Conservation (phyloP, 2,329 filamentous ascomycete genomes). For the Meredithiella fracta region DNA sequence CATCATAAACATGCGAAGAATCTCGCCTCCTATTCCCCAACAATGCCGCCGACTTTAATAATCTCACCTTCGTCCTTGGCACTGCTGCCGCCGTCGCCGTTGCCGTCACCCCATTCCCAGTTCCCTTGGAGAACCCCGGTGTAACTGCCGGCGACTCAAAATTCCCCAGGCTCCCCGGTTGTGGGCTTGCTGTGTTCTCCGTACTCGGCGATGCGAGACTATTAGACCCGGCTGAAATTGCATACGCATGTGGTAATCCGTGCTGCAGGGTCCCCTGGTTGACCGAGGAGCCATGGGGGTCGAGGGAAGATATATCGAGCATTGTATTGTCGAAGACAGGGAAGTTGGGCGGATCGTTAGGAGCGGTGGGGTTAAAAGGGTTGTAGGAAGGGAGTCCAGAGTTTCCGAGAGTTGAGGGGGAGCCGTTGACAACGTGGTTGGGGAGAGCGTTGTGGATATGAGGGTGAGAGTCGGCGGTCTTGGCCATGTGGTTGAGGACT, state of each 20-base stretch:
- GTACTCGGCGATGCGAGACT: slow-evolving; percentile 49
- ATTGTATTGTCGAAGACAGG: slow-evolving; percentile 31
- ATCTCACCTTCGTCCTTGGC: slow-evolving; percentile 28
- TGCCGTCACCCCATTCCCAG: slow-evolving; percentile 8
- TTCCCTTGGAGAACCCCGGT: slow-evolving; percentile 20
- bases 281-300: slow-evolving; percentile 32
- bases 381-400: neutral
- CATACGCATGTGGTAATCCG: slow-evolving; percentile 47
- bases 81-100: slow-evolving; percentile 17
- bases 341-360: neutral
- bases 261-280: slow-evolving; percentile 43
- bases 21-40: slow-evolving; percentile 49
- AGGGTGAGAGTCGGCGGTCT: slow-evolving; percentile 15
- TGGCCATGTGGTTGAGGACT: slow-evolving; percentile 87
- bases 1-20: slow-evolving; percentile 74
- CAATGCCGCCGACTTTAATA: slow-evolving; percentile 20
- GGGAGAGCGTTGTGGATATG: slow-evolving; percentile 41
- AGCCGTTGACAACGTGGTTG: neutral
- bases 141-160: slow-evolving; percentile 33
- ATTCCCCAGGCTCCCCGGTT: slow-evolving; percentile 27
- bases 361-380: slow-evolving; percentile 1
- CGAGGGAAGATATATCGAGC: slow-evolving; percentile 37
- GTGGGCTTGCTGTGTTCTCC: slow-evolving; percentile 44
- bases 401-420: slow-evolving; percentile 18
- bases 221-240: slow-evolving; percentile 45